These are phyloP conservation scores for Gossypium schwendimanii DNA, from an alignment of 441 rosid species.

Conservation along the genomic window DNA sequence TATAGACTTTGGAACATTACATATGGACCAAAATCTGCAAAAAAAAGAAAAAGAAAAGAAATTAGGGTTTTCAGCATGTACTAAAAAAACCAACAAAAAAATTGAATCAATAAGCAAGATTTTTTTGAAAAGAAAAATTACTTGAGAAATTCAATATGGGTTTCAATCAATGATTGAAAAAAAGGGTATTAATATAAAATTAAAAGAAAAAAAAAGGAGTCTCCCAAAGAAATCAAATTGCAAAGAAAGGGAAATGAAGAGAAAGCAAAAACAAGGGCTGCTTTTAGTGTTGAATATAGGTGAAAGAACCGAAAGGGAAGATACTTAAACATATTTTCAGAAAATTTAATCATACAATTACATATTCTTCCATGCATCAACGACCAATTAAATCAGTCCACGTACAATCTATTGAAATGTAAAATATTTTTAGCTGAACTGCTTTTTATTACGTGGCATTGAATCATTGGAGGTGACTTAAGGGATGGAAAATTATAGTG, in stretches of 20 bases:
- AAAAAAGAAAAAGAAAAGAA: neutral
- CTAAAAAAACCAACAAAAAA: neutral
- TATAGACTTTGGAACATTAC: constrained; percentile 22
- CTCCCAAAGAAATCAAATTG: neutral
- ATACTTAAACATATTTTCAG: constrained; percentile 1
- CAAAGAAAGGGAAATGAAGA: neutral
- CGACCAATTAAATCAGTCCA: constrained; percentile 16
- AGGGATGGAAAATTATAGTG: neutral
- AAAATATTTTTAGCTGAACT: neutral
- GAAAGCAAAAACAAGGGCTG: neutral
- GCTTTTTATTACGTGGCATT: neutral
- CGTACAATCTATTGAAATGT: neutral
- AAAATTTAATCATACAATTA: neutral
- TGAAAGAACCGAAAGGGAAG: neutral
- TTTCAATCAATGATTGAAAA: too few species aligned
- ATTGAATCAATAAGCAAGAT: neutral
- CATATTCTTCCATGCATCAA: neutral
- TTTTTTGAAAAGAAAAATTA: too few species aligned
- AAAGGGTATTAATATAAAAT: neutral
- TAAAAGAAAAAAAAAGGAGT: neutral
- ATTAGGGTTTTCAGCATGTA: constrained; percentile 12
- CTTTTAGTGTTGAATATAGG: neutral
- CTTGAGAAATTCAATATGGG: too few species aligned
- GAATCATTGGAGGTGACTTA: neutral
- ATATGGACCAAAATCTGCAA: constrained; percentile 16